Evolutionary conservation across 225 moss, liverwort and hornwort genomes (phyloP), one percentile per base, ranked within the genome.

Genomic region (Pseudoscleropodium purum): DNA sequence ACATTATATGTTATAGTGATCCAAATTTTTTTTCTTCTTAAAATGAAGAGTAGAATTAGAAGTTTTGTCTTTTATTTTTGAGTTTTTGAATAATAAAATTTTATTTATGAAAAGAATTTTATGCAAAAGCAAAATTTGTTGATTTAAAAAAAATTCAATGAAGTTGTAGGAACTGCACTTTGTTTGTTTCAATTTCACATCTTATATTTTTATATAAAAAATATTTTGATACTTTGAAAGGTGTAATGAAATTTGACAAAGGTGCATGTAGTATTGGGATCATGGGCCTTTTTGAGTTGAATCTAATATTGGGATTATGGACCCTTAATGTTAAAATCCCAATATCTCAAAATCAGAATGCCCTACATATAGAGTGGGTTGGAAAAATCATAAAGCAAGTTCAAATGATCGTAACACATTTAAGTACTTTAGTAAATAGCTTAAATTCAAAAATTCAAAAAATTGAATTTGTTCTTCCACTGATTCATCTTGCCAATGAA

Each of bases 21-120:
- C 0, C 5, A 15, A 20, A 13, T 3, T 5, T 9, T 45, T 5
- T n/a, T n/a, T n/a, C n/a, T n/a, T n/a, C 0, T 5, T 0, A 10
- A 37, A n/a, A 16, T 26, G 25, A 37, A 56, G 6, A 5, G 3
- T 24, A 78, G 23, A 36, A 77, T 33, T 31, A 27, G 3, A 43
- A 16, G 47, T 4, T 2, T 43, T 45, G 11, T 11, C 11, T 74
- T 16, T 45, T 8, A 3, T 39, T 70, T n/a, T 39, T 13, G 3
- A 25, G 25, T 24, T 15, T 24, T 70, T 70, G 1, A 23, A n/a
- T n/a, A 13, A 25, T 39, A 43, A 31, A 2, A 49, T 19, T 20
- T 33, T 51, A 34, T 18, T 19, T 18, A 13, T 21, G 8, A 23
- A 23, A 52, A 4, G 0, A 23, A 13, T 36, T 8, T 8, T 10